A percentile compares a stretch with the other conserved stretches of the same genome.
phyloP scores from a whole-genome alignment of 2,329 filamentous ascomycete genomes.

The Neurospora crassa region DNA sequence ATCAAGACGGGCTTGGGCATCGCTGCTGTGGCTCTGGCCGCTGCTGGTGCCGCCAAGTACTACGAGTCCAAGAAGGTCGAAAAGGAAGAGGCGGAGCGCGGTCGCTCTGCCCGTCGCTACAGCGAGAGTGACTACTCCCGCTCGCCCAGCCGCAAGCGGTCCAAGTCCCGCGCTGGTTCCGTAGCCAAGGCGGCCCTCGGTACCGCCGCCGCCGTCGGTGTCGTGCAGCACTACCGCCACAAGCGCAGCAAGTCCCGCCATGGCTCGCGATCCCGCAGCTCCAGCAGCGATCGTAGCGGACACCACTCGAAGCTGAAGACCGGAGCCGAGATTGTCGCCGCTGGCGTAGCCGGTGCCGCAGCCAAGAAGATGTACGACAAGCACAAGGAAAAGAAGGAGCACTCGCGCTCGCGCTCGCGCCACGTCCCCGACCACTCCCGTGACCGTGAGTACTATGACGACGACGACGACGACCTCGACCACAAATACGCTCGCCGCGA shows the following conservation, averaged over 20 bases:
- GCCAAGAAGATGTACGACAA: constrained; percentile 53
- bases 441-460: constrained; percentile 22
- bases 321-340: constrained; percentile 51
- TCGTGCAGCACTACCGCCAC: constrained; percentile 47
- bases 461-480: constrained; percentile 22
- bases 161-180: constrained; percentile 36
- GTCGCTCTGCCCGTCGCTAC: constrained; percentile 40
- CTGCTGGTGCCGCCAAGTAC: constrained; percentile 57
- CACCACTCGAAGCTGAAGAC: constrained; percentile 28
- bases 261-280: constrained; percentile 27
- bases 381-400: constrained; percentile 51
- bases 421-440: constrained; percentile 20
- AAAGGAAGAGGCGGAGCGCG: constrained; percentile 47
- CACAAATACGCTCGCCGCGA: constrained; percentile 26
- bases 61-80: constrained; percentile 51
- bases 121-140: constrained; percentile 28
- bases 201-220: constrained; percentile 46
- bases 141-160: constrained; percentile 33
- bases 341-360: constrained; percentile 49
- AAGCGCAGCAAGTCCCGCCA: constrained; percentile 37
- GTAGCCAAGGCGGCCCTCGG: constrained; percentile 49
- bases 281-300: not conserved
- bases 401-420: constrained; percentile 22
- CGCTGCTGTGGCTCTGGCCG: constrained; percentile 53
- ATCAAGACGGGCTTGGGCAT: constrained; percentile 54